These are phyloP conservation scores for Paulownia fortunei DNA, from an alignment of 257 asterid genomes.

Conservation along the genomic window DNA sequence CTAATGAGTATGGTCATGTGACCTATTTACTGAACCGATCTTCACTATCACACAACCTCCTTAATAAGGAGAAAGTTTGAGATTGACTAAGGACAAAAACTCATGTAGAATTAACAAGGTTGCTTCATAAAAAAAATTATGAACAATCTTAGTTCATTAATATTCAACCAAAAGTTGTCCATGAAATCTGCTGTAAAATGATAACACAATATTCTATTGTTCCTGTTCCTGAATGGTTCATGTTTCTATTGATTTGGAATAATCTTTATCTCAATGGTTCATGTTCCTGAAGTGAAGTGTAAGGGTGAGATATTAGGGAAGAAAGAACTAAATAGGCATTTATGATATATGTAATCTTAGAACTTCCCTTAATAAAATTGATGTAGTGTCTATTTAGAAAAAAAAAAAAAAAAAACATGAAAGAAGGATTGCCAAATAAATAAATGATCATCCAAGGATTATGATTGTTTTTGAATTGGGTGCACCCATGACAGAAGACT, in stretches of 20 bases:
- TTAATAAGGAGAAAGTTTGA: background rate
- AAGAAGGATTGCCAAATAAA: background rate
- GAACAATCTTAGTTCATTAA: background rate
- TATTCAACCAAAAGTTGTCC: background rate
- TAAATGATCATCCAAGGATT: background rate
- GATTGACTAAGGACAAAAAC: background rate
- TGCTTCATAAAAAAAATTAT: background rate
- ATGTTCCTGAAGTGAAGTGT: background rate
- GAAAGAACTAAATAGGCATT: background rate
- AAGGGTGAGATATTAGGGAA: background rate
- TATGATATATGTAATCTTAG: background rate
- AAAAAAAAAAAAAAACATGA: background rate
- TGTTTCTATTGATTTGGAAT: background rate
- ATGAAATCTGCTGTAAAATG: background rate
- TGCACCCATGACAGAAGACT: background rate
- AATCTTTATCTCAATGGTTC: background rate
- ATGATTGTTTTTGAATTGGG: no score
- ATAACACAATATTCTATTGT: background rate
- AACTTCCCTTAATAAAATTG: background rate
- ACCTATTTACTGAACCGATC: background rate
- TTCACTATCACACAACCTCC: background rate
- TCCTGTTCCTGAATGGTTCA: background rate
- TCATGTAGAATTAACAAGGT: background rate
- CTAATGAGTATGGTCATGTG: no score
- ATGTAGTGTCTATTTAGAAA: background rate